Evolutionary conservation across 331 rosid genomes (phyloP).

Genomic region (Rosa hybrid): DNA sequence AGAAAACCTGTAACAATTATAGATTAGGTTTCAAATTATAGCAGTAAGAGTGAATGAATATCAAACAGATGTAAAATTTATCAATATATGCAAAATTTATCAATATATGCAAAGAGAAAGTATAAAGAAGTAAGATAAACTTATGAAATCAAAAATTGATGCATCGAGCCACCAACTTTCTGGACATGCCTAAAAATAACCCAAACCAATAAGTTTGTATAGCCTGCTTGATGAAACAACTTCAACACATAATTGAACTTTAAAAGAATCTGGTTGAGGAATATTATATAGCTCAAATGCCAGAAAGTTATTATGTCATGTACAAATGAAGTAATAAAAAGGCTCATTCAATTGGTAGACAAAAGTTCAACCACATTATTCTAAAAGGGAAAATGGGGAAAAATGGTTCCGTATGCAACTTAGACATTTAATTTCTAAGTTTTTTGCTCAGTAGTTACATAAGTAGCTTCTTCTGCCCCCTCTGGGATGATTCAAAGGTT

Average conservation of each 20-base stretch:
- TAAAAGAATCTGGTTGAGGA: not conserved
- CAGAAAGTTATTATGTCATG: not conserved
- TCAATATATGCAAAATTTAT: slow-evolving; percentile 6
- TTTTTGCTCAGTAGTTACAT: not conserved
- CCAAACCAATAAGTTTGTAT: not conserved
- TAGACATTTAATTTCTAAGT: not conserved
- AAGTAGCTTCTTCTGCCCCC: not conserved
- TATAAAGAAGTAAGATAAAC: not conserved
- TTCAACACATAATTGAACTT: not conserved
- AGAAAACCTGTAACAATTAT: slow-evolving; percentile 71
- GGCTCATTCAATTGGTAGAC: no score
- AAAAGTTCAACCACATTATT: not conserved
- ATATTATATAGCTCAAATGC: slow-evolving; percentile 4
- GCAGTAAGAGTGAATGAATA: slow-evolving; percentile 14
- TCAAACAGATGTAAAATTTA: slow-evolving; percentile 9
- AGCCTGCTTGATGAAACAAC: not conserved
- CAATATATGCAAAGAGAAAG: slow-evolving; percentile 11
- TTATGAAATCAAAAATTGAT: not conserved
- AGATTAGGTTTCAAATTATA: slow-evolving; percentile 20
- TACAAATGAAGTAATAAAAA: not conserved
- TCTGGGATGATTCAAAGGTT: not conserved
- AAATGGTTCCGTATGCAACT: not conserved
- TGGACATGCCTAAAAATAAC: not conserved
- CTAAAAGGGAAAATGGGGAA: not conserved
- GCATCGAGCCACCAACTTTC: not conserved